Evolutionary conservation across 139 green algal species (phyloP).

Genomic region (Picochlorum sp.): DNA sequence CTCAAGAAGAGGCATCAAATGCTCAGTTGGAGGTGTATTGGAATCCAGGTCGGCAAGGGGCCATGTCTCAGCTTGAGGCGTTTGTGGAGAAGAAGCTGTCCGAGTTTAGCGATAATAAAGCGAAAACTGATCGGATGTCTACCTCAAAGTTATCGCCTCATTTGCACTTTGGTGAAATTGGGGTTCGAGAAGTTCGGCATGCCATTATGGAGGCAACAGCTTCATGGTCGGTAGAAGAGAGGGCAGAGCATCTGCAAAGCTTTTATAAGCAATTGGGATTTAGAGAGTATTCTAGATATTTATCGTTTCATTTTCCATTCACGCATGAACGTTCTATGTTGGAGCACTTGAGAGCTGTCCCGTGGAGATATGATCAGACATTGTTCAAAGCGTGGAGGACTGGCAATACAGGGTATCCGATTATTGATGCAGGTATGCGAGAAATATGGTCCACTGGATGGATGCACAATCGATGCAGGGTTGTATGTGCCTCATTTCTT

Average conservation of each 20-base stretch:
- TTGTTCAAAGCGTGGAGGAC: slow-evolving; percentile 76
- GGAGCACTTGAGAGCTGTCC: slow-evolving; percentile 72
- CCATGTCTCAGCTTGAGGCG: slow-evolving; percentile 42
- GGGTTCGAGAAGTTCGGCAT: slow-evolving; percentile 60
- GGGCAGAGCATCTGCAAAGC: slow-evolving; percentile 18
- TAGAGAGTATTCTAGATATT: slow-evolving; percentile 84
- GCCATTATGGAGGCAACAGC: slow-evolving; percentile 18
- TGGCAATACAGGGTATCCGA: slow-evolving; percentile 74
- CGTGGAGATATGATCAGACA: slow-evolving; percentile 75
- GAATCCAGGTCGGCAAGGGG: slow-evolving; percentile 57
- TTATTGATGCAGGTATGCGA: slow-evolving; percentile 81
- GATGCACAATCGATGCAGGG: slow-evolving; percentile 72
- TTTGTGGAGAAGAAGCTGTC: slow-evolving; percentile 61
- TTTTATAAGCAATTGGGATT: slow-evolving; percentile 83
- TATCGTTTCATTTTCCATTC: slow-evolving; percentile 94
- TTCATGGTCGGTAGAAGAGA: not conserved
- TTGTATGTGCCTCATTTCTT: slow-evolving; percentile 71
- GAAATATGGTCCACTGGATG: slow-evolving; percentile 81
- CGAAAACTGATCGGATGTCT: slow-evolving; percentile 66
- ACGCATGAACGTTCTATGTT: slow-evolving; percentile 85
- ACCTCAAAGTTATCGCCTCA: slow-evolving; percentile 84
- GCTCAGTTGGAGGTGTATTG: slow-evolving; percentile 71
- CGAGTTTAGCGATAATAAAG: slow-evolving; percentile 56
- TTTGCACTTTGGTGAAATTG: slow-evolving; percentile 84
- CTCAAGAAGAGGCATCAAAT: slow-evolving; percentile 60